A percentile compares a stretch with the other conserved stretches of the same genome.
Conservation (phyloP, 2,329 filamentous ascomycete genomes). For the Orbilia javanica region DNA sequence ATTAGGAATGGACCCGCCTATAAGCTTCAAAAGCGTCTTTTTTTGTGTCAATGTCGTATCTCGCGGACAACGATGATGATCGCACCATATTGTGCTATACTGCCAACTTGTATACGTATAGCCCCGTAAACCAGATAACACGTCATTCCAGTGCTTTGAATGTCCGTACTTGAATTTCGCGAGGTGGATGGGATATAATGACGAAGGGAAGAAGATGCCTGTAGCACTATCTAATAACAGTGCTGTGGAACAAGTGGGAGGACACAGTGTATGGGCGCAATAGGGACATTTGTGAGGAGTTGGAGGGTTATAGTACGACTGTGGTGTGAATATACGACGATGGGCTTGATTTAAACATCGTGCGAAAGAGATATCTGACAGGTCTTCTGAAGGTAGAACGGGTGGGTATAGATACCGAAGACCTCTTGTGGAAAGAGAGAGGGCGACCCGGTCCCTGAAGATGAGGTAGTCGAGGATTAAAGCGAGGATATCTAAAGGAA, state of each 20-base stretch:
- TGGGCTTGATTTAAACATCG: slow-evolving; percentile 23
- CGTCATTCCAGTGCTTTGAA: too few relatives aligned
- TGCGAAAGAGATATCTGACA: not conserved
- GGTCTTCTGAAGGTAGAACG: not conserved
- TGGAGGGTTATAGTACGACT: not conserved
- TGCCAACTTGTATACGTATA: not conserved
- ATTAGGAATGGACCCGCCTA: too few relatives aligned
- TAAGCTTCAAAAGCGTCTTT: not conserved
- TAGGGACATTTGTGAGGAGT: slow-evolving; percentile 39
- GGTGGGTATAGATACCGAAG: slow-evolving; percentile 45
- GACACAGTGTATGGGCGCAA: slow-evolving; percentile 36
- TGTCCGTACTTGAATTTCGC: slow-evolving; percentile 39
- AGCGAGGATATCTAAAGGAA: slow-evolving; percentile 38
- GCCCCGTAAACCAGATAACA: too few relatives aligned
- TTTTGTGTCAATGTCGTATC: slow-evolving; percentile 36
- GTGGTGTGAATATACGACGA: slow-evolving; percentile 20
- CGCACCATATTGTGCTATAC: slow-evolving; percentile 52
- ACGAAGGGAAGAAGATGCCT: slow-evolving; percentile 37
- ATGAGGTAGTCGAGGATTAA: slow-evolving; percentile 41
- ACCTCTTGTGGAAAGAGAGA: slow-evolving; percentile 40
- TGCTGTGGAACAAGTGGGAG: slow-evolving; percentile 29
- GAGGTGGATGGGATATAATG: slow-evolving; percentile 31
- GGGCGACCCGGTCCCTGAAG: slow-evolving; percentile 42
- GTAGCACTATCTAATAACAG: slow-evolving; percentile 40
- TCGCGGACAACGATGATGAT: slow-evolving; percentile 44